phyloP scores from a whole-genome alignment of 441 rosid species.

The Jatropha podagrica region DNA sequence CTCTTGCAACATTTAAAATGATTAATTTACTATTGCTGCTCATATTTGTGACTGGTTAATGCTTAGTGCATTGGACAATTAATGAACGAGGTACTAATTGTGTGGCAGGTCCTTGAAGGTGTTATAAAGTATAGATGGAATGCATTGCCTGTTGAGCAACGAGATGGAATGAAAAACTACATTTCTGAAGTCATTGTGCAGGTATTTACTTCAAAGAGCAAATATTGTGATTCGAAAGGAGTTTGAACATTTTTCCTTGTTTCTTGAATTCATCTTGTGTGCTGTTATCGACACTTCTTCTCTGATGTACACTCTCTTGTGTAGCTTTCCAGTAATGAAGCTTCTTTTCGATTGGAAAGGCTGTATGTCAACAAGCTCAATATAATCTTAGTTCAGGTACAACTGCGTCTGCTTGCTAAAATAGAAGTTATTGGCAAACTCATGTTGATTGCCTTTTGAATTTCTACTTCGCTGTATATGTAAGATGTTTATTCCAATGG shows the following conservation, averaged over 20 bases:
- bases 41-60: not conserved
- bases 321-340: slow-evolving; percentile 91
- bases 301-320: slow-evolving; percentile 11
- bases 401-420: not conserved
- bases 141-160: slow-evolving; percentile 94
- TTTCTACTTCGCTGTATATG: slow-evolving; percentile 1
- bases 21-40: not conserved
- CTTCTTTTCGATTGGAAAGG: slow-evolving; percentile 84
- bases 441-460: not conserved
- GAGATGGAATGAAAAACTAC: slow-evolving; percentile 99
- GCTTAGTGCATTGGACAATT: not conserved
- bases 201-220: slow-evolving; percentile 39
- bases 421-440: slow-evolving; percentile 1
- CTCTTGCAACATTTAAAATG: not conserved
- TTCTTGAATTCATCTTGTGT: not conserved
- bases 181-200: slow-evolving; percentile 99
- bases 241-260: slow-evolving; percentile 7
- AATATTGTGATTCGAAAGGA: not conserved
- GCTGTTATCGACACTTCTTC: slow-evolving; percentile 5
- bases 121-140: slow-evolving; percentile 99
- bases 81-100: not conserved
- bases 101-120: slow-evolving; percentile 84
- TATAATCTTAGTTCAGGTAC: slow-evolving; percentile 97
- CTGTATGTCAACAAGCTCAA: slow-evolving; percentile 95
- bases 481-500: not conserved